Base-by-base conservation (phyloP, 768 basidiomycete genomes). In the Amanita inopinata region DNA sequence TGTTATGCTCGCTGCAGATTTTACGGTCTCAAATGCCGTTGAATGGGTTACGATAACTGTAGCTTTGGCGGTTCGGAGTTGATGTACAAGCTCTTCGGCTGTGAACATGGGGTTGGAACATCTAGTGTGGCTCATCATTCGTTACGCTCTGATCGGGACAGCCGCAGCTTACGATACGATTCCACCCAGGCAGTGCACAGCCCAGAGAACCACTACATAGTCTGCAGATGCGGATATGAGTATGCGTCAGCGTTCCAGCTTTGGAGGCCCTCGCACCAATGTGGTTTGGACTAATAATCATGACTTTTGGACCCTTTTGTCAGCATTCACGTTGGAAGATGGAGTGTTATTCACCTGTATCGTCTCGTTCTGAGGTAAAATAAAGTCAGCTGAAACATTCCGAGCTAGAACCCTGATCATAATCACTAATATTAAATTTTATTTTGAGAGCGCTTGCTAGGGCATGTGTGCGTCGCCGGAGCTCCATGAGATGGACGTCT, bases 231-330 rank as follows among this genome's bases (percentile, higher is more conserved):
- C 37, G 19, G 24, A 31, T 17, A 14, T 32, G 22, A 33, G 24
- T 30, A 14, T 35, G 3, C 35, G 10, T 12, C 37, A 20, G n/a
- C 43, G 10, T 25, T 18, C n/a, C 9, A 41, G 14, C 30, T 3
- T 18, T 17, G 24, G 11, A 31, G 14, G 52, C 67, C 30, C n/a
- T n/a, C n/a, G n/a, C 48, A 76, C 79, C 80, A 32, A 82, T 54
- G 50, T 82, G 77, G 53, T 85, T 85, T 20, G 76, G 69, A 46
- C 79, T 78, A 56, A 75, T 80, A 32, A 82, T 53, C 43, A 80
- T 62, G 5, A 80, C 82, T 83, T 49, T 17, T 4, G 24, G 23
- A 32, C 28, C 28, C 2, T 9, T 33, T 34, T 15, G 17, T 32
- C 20, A 14, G 2, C n/a, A 19, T 15, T 7, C 17, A 39, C 3